These are phyloP conservation scores for Suhomyces emberorum DNA, from an alignment of 805 yeast genomes.

Conservation along the genomic window DNA sequence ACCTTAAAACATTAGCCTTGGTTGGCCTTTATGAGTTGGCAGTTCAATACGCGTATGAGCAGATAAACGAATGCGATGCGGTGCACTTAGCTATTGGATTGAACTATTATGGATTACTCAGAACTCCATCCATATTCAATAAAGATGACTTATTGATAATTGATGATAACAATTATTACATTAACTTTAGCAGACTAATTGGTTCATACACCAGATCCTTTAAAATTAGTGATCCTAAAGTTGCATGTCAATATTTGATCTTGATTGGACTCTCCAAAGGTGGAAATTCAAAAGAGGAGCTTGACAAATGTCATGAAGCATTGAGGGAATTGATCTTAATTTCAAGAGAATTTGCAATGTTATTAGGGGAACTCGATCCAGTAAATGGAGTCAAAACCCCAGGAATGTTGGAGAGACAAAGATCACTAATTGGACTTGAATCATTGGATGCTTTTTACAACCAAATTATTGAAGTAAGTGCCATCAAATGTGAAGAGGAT, in stretches of 20 bases:
- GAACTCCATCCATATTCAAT: slow-evolving; percentile 36
- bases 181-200: slow-evolving; percentile 59
- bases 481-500: slow-evolving; percentile 83
- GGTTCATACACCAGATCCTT: slow-evolving; percentile 82
- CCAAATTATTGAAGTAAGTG: slow-evolving; percentile 79
- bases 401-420: slow-evolving; percentile 80
- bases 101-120: slow-evolving; percentile 66
- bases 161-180: slow-evolving; percentile 31
- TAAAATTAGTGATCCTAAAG: slow-evolving; percentile 80
- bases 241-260: slow-evolving; percentile 86
- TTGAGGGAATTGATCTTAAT: slow-evolving; percentile 80
- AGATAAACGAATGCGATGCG: slow-evolving; percentile 74
- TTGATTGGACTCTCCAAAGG: slow-evolving; percentile 55
- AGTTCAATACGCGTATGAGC: slow-evolving; percentile 55
- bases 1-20: slow-evolving; percentile 68
- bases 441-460: slow-evolving; percentile 59
- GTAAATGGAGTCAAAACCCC: slow-evolving; percentile 70
- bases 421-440: slow-evolving; percentile 56
- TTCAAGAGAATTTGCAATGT: slow-evolving; percentile 75
- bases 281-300: slow-evolving; percentile 40
- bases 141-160: slow-evolving; percentile 36
- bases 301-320: slow-evolving; percentile 67
- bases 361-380: slow-evolving; percentile 78
- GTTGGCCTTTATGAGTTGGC: slow-evolving; percentile 83
- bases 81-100: slow-evolving; percentile 86